These are phyloP conservation scores for Aurifilum marmelostoma DNA, from an alignment of 2,329 filamentous ascomycete species.

Conservation along the genomic window DNA sequence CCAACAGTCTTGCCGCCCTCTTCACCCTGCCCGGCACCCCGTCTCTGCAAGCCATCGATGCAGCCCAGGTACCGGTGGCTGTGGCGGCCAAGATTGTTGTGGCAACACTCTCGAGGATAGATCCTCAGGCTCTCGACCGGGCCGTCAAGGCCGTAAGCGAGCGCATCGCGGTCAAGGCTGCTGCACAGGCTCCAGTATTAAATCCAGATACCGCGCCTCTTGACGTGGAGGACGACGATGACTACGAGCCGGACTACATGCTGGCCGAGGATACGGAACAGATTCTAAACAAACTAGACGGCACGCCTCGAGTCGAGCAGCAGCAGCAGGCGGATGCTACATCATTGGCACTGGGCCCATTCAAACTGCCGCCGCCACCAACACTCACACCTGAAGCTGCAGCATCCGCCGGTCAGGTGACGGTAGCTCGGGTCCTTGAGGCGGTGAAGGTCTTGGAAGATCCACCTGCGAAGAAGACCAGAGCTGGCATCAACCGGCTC, in stretches of 20 bases:
- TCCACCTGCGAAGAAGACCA: constrained; percentile 60
- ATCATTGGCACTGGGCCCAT: constrained; percentile 71
- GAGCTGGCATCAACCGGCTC: constrained; percentile 78
- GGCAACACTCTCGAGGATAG: constrained; percentile 73
- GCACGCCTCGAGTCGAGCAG: constrained; percentile 60
- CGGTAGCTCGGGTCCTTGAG: constrained; percentile 76
- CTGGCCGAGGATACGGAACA: constrained; percentile 78
- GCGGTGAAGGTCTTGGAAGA: constrained; percentile 77
- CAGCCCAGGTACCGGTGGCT: constrained; percentile 74
- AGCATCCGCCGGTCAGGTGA: constrained; percentile 73
- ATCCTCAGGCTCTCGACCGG: constrained; percentile 68
- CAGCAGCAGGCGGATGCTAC: constrained; percentile 52
- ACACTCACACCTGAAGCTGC: constrained; percentile 73
- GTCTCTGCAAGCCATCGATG: constrained; percentile 78
- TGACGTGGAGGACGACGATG: constrained; percentile 77
- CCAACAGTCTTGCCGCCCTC: constrained; percentile 78
- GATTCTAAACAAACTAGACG: constrained; percentile 76
- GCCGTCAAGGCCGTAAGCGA: constrained; percentile 66
- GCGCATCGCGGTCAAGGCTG: constrained; percentile 51
- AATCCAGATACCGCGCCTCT: constrained; percentile 64
- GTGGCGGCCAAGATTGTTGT: constrained; percentile 82
- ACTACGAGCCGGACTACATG: constrained; percentile 89
- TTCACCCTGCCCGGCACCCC: constrained; percentile 82
- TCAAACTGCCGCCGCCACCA: constrained; percentile 77
- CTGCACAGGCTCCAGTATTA: constrained; percentile 48